Evolutionary conservation across 140 eudicot genomes (phyloP), one percentile per base, ranked within the genome.

Genomic region (Flaveria floridana): DNA sequence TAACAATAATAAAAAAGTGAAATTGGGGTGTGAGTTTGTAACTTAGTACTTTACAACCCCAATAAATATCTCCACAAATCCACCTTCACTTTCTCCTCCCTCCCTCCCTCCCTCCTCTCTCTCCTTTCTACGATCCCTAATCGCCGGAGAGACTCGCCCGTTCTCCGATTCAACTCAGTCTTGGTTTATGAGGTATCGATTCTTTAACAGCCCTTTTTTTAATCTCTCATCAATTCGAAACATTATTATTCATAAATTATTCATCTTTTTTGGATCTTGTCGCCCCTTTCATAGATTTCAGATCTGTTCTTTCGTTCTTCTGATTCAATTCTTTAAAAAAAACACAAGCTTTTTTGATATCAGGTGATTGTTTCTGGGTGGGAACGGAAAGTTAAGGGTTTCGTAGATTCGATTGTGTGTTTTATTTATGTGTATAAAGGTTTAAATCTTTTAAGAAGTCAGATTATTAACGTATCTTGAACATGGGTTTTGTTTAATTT

Each of bases 151-250:
- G 82, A 52, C 81, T 72, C 82, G 78, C 82, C 84, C 68, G 72
- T 26, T 74, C 68, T 73, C 73, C 79, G 96, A 87, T 87, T 78
- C 41, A 16, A 50, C 76, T 82, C 82, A 86, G 84, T 73, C 82
- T 79, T 79, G 88, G 96, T 89, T 89, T 89, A 89, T 89, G 96
- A 89, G 96, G 96, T 85, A 79, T 58, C 39, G 1, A 46, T 11
- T 39, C 14, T 37, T 52, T 42, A 19, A 1, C 20, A 0, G 2
- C 14, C 23, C 28, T 46, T 28, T n/a, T 18, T 2, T 2, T 23
- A 34, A 8, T 3, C 4, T 4, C 16, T 39, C 3, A 70, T 12
- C 2, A 2, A 68, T 53, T 25, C 42, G 34, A 4, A 3, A 15
- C 23, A 9, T 47, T 51, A 4, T 34, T 34, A 34, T 34, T 6